phyloP scores from a whole-genome alignment of 441 rosid genomes.

The Flueggea neowawraea region DNA sequence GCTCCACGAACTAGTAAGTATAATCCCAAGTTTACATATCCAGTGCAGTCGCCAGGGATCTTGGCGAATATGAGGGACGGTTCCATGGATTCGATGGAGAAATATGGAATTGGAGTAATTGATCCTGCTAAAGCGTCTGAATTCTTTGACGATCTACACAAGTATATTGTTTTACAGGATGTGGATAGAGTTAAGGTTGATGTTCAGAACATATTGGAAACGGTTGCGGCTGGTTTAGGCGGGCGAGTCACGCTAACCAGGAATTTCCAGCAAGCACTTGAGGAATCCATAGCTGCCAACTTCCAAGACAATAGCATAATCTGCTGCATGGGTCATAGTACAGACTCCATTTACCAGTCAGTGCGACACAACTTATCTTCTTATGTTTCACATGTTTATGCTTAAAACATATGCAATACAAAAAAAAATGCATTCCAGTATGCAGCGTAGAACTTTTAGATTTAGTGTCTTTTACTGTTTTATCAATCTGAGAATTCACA shows the following conservation, averaged over 20 bases:
- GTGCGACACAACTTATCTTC: not conserved
- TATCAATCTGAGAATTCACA: too few relatives aligned
- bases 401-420: too few relatives aligned
- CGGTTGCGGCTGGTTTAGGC: conserved; percentile 54
- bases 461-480: too few relatives aligned
- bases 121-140: conserved; percentile 47
- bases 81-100: conserved; percentile 59
- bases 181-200: conserved; percentile 82
- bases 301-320: conserved; percentile 59
- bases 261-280: conserved; percentile 61
- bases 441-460: too few relatives aligned
- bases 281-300: conserved; percentile 50
- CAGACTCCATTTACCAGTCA: conserved; percentile 51
- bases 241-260: conserved; percentile 61
- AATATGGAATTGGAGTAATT: conserved; percentile 64
- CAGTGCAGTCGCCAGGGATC: conserved; percentile 69
- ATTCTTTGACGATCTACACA: conserved; percentile 67
- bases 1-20: conserved; percentile 55
- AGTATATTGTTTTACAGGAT: conserved; percentile 53
- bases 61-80: conserved; percentile 48
- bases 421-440: too few relatives aligned
- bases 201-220: conserved; percentile 66
- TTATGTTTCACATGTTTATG: too few relatives aligned
- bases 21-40: conserved; percentile 52
- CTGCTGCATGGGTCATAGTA: conserved; percentile 70